Percentiles rank a stretch among this genome's conserved stretches.
phyloP scores from a whole-genome alignment of 441 rosid genomes.

The Populus hybrid region DNA sequence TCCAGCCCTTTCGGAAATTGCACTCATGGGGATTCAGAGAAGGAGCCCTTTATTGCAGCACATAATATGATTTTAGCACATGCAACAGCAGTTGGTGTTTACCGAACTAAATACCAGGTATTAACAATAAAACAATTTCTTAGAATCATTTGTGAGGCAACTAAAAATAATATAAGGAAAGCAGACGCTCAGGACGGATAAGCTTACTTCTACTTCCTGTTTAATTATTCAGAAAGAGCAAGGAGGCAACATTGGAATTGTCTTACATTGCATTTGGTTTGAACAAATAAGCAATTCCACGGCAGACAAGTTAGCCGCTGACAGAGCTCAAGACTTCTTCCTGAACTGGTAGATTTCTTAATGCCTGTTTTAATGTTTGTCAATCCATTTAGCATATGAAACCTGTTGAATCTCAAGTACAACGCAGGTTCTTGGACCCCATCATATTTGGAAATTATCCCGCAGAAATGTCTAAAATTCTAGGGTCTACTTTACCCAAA shows the following conservation, averaged over 20 bases:
- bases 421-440: slow-evolving; percentile 68
- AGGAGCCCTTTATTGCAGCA: slow-evolving; percentile 56
- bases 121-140: neutral
- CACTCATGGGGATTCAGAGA: slow-evolving; percentile 49
- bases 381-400: neutral
- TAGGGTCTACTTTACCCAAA: slow-evolving; percentile 46
- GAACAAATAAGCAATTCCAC: slow-evolving; percentile 52
- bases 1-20: slow-evolving; percentile 56
- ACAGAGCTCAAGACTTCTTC: slow-evolving; percentile 46
- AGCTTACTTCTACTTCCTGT: too few relatives aligned
- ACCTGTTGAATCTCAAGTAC: neutral
- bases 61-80: slow-evolving; percentile 67
- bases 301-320: slow-evolving; percentile 43
- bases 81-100: slow-evolving; percentile 43
- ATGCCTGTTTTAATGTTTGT: neutral
- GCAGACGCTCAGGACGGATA: neutral
- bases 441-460: slow-evolving; percentile 59
- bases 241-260: slow-evolving; percentile 51
- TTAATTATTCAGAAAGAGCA: slow-evolving; percentile 33
- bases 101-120: slow-evolving; percentile 59
- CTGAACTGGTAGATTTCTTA: slow-evolving; percentile 37
- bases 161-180: neutral
- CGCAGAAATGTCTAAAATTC: slow-evolving; percentile 48
- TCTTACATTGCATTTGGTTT: slow-evolving; percentile 44
- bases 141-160: neutral